These are phyloP conservation scores for Hypoxylon sp. DNA, from an alignment of 2,329 filamentous ascomycete species.

Conservation along the genomic window DNA sequence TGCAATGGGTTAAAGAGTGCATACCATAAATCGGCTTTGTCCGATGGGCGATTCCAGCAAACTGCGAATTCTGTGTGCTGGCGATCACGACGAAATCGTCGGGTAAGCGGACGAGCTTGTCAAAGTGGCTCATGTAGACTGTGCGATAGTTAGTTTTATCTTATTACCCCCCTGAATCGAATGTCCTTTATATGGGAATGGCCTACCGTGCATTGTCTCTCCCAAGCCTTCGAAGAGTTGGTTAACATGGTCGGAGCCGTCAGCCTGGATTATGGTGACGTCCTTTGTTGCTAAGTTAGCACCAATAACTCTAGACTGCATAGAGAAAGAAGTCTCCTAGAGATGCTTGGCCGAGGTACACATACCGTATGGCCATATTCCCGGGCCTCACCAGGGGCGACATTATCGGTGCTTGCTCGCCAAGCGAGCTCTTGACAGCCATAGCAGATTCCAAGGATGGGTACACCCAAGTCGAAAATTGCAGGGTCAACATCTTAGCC, in stretches of 20 bases:
- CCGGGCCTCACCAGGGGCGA: slow-evolving; percentile 75
- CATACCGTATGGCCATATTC: slow-evolving; percentile 71
- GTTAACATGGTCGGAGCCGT: slow-evolving; percentile 74
- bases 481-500: slow-evolving; percentile 78
- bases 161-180: neutral
- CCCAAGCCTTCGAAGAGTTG: slow-evolving; percentile 81
- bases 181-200: neutral
- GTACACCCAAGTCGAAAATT: slow-evolving; percentile 75
- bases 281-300: slow-evolving; percentile 65
- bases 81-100: slow-evolving; percentile 81
- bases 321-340: neutral
- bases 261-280: slow-evolving; percentile 70
- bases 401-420: slow-evolving; percentile 74
- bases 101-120: slow-evolving; percentile 85
- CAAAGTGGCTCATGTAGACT: slow-evolving; percentile 80
- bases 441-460: slow-evolving; percentile 69
- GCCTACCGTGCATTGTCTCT: slow-evolving; percentile 54
- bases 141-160: neutral
- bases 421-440: slow-evolving; percentile 78
- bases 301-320: neutral
- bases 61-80: slow-evolving; percentile 81
- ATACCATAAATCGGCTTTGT: slow-evolving; percentile 74
- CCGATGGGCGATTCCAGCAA: slow-evolving; percentile 82
- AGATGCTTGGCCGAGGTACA: neutral
- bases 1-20: neutral